These are phyloP conservation scores for Yamadazyma endophytica DNA, from an alignment of 805 yeast genomes.

Conservation along the genomic window DNA sequence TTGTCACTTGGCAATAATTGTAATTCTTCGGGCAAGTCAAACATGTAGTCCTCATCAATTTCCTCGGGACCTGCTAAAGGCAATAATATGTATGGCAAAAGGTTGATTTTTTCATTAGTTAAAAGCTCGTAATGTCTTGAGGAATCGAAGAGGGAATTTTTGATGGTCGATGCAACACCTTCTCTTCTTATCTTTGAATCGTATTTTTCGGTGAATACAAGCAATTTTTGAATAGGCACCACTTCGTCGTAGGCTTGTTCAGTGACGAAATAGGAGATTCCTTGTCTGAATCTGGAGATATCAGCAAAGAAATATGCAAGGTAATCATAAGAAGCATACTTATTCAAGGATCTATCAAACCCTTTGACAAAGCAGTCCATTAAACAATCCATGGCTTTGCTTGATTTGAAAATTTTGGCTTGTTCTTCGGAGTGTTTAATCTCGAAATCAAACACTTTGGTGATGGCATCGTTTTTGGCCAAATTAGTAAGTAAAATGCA, in stretches of 20 bases:
- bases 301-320: conserved; percentile 88
- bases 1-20: conserved; percentile 76
- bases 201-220: conserved; percentile 78
- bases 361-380: conserved; percentile 91
- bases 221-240: conserved; percentile 74
- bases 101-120: conserved; percentile 58
- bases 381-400: conserved; percentile 65
- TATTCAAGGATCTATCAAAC: conserved; percentile 64
- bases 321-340: conserved; percentile 73
- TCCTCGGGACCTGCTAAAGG: conserved; percentile 80
- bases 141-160: conserved; percentile 81
- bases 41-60: conserved; percentile 78
- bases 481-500: conserved; percentile 81
- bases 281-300: conserved; percentile 67
- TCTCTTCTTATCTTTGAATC: conserved; percentile 79
- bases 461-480: conserved; percentile 70
- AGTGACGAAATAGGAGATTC: conserved; percentile 74
- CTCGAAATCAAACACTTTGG: conserved; percentile 43
- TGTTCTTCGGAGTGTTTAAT: conserved; percentile 33
- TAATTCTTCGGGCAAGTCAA: conserved; percentile 82
- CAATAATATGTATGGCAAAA: conserved; percentile 75
- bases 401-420: conserved; percentile 49
- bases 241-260: conserved; percentile 70
- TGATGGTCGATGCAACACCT: conserved; percentile 90
- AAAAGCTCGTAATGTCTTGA: conserved; percentile 60